A percentile compares a stretch with the other conserved stretches of the same genome.
Evolutionary conservation across 2,329 filamentous ascomycete species (phyloP).

Genomic region (Fusarium verticillioides): DNA sequence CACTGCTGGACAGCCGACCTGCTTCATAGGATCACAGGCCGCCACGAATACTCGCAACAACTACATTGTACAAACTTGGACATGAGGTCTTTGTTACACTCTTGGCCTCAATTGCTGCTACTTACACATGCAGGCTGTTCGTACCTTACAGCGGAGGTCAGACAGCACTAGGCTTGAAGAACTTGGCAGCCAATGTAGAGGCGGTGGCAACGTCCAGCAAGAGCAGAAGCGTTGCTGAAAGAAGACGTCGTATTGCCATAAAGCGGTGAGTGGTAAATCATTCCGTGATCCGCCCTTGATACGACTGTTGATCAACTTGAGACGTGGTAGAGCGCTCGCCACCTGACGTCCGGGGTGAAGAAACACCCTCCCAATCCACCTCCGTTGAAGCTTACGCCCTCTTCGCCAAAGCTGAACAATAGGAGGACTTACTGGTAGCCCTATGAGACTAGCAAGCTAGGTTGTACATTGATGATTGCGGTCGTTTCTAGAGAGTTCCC

Average conservation of each 20-base stretch:
- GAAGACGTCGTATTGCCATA: conserved; percentile 25
- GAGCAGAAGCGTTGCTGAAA: neutral
- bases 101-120: neutral
- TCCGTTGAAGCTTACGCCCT: neutral
- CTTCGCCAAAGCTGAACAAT: neutral
- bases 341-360: conserved; percentile 1
- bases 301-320: conserved; percentile 23
- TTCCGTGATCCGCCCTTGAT: conserved; percentile 25
- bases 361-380: neutral
- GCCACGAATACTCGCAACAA: neutral
- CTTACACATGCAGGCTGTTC: conserved; percentile 5
- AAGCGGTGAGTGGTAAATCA: conserved; percentile 23
- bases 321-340: conserved; percentile 12
- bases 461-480: neutral
- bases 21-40: neutral
- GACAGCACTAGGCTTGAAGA: conserved; percentile 1
- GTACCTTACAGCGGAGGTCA: conserved; percentile 14
- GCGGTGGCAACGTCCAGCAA: conserved; percentile 9
- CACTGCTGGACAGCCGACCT: neutral
- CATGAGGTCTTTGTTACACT: neutral
- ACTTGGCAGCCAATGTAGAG: neutral
- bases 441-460: neutral
- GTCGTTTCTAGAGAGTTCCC: conserved; percentile 1
- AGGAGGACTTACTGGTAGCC: neutral
- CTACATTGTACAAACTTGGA: neutral